These are phyloP conservation scores for Flagelloscypha sp. DNA, from an alignment of 768 basidiomycete species.

Conservation along the genomic window DNA sequence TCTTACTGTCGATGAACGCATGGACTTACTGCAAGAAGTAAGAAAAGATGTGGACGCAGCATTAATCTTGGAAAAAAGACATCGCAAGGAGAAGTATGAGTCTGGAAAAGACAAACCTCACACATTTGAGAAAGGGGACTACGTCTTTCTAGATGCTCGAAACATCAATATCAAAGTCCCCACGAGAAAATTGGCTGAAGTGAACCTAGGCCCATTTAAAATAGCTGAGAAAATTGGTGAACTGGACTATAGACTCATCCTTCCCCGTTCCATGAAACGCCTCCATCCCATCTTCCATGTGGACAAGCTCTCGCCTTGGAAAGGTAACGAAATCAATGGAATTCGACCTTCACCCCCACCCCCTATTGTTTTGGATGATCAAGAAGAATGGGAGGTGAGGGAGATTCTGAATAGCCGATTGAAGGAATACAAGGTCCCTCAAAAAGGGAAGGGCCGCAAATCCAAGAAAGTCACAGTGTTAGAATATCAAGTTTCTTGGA, in stretches of 20 bases:
- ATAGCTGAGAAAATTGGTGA: conserved; percentile 10
- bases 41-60: conserved; percentile 10
- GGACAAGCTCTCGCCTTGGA: conserved; percentile 9
- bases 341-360: conserved; percentile 1
- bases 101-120: too few relatives aligned
- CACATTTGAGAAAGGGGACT: conserved; percentile 2
- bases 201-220: conserved; percentile 10
- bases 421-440: too few relatives aligned
- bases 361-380: conserved; percentile 4
- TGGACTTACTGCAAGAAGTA: conserved; percentile 9
- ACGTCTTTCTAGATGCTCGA: conserved; percentile 6
- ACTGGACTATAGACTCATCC: conserved; percentile 9
- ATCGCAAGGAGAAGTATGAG: conserved; percentile 9
- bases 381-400: conserved; percentile 9
- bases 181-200: conserved; percentile 12
- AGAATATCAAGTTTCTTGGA: too few relatives aligned
- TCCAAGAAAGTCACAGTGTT: too few relatives aligned
- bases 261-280: conserved; percentile 9
- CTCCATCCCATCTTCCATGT: conserved; percentile 15
- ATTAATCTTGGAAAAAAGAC: conserved; percentile 7
- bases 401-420: too few relatives aligned
- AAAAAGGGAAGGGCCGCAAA: too few relatives aligned
- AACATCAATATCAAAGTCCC: conserved; percentile 4
- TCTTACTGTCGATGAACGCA: conserved; percentile 6
- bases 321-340: not conserved